Evolutionary conservation across 768 basidiomycete species (phyloP).

Genomic region (Amanita exitialis): DNA sequence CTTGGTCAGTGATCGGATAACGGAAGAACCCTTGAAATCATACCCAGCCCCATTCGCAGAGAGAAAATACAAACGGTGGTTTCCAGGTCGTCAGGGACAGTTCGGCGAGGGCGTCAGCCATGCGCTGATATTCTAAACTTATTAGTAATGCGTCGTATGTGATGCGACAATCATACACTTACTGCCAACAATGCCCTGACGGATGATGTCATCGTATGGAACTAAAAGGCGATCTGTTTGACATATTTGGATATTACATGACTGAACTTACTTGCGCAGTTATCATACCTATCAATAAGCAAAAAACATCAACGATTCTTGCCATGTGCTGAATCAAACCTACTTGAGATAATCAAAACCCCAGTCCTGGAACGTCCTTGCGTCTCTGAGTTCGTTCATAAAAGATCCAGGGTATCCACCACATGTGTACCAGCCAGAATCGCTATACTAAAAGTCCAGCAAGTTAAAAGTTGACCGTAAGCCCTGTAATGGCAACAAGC

Average conservation of each 20-base stretch:
- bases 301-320: neutral
- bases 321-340: constrained; percentile 4
- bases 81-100: constrained; percentile 34
- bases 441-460: constrained; percentile 2
- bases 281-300: constrained; percentile 32
- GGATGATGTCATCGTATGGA: constrained; percentile 48
- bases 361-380: constrained; percentile 49
- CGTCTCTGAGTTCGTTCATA: constrained; percentile 48
- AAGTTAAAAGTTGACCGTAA: neutral
- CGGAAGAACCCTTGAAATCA: constrained; percentile 8
- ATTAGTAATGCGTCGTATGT: neutral
- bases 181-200: constrained; percentile 46
- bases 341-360: constrained; percentile 62
- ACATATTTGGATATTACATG: neutral
- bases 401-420: constrained; percentile 56
- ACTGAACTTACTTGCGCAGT: constrained; percentile 35
- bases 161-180: constrained; percentile 13
- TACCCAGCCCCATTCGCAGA: constrained; percentile 63
- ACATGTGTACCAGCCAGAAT: constrained; percentile 55
- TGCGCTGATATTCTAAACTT: constrained; percentile 42
- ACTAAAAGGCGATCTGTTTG: constrained; percentile 20
- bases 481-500: constrained; percentile 6
- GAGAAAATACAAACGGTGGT: constrained; percentile 38
- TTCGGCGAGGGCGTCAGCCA: constrained; percentile 47
- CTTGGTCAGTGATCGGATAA: neutral